Evolutionary conservation across 805 yeast genomes (phyloP).

Genomic region (Blastobotrys terrestris): DNA sequence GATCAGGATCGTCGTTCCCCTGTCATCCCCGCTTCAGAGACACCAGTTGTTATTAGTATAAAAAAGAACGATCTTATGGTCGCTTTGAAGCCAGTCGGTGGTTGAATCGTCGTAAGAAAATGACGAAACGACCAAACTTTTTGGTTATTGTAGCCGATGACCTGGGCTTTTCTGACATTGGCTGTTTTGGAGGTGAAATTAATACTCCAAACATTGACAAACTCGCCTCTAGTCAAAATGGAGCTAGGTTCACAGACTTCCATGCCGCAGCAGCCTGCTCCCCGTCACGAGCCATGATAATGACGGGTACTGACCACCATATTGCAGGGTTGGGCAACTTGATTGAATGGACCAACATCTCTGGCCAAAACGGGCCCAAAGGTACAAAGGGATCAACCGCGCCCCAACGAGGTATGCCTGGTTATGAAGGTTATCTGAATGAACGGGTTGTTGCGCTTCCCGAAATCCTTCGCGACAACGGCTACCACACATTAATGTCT

Average conservation of each 20-base stretch:
- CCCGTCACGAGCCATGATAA: constrained; percentile 55
- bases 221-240: constrained; percentile 35
- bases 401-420: constrained; percentile 40
- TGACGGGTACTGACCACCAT: constrained; percentile 58
- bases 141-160: constrained; percentile 56
- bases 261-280: constrained; percentile 62
- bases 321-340: constrained; percentile 56
- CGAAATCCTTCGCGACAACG: constrained; percentile 42
- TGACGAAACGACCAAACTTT: constrained; percentile 38
- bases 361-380: constrained; percentile 1
- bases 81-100: no score
- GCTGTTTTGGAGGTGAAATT: constrained; percentile 48
- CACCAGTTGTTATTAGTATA: no score
- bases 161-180: constrained; percentile 51
- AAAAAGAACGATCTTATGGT: no score
- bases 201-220: constrained; percentile 46
- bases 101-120: no score
- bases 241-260: constrained; percentile 49
- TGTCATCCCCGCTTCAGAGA: no score
- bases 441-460: constrained; percentile 48
- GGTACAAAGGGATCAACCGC: background rate
- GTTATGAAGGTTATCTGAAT: constrained; percentile 51
- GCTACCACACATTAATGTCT: constrained; percentile 45
- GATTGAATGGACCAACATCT: constrained; percentile 37
- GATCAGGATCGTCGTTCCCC: no score